Conservation (phyloP, 441 rosid genomes). For the Brassica balearica region DNA sequence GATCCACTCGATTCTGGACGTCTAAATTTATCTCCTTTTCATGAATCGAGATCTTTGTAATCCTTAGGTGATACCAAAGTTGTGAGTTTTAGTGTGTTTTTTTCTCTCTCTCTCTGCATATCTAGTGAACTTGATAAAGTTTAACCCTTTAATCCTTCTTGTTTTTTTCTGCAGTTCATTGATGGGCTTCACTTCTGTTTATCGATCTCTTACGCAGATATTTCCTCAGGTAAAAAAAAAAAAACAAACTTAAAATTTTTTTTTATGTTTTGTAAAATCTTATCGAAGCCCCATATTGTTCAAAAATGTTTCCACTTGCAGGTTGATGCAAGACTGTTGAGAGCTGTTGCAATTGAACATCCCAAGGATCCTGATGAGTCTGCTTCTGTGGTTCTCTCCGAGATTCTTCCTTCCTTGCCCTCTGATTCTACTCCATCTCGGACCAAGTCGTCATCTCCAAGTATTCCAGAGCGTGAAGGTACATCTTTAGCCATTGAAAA, state of each 20-base stretch:
- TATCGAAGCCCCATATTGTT: no score
- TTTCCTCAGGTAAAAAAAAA: slow-evolving; percentile 68
- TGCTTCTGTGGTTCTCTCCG: slow-evolving; percentile 73
- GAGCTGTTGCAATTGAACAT: slow-evolving; percentile 89
- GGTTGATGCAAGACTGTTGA: slow-evolving; percentile 80
- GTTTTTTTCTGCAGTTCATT: slow-evolving; percentile 44
- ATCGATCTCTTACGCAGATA: slow-evolving; percentile 60
- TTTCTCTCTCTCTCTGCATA: background rate
- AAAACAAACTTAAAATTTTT: no score
- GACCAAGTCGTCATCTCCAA: slow-evolving; percentile 20
- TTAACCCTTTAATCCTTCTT: background rate
- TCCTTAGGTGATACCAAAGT: background rate
- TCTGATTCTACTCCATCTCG: slow-evolving; percentile 22
- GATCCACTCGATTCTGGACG: no score
- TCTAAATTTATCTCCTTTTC: no score
- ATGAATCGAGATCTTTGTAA: no score
- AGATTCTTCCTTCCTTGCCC: slow-evolving; percentile 66
- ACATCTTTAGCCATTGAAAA: background rate
- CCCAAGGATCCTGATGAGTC: slow-evolving; percentile 75
- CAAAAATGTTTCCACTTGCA: slow-evolving; percentile 34
- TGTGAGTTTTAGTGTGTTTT: background rate
- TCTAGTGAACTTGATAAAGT: background rate
- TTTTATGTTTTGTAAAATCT: background rate
- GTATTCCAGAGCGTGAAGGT: slow-evolving; percentile 53
- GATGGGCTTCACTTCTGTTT: slow-evolving; percentile 79